Evolutionary conservation across 441 rosid species (phyloP), one percentile per base, ranked within the genome.

Genomic region (Erodium moschatum): DNA sequence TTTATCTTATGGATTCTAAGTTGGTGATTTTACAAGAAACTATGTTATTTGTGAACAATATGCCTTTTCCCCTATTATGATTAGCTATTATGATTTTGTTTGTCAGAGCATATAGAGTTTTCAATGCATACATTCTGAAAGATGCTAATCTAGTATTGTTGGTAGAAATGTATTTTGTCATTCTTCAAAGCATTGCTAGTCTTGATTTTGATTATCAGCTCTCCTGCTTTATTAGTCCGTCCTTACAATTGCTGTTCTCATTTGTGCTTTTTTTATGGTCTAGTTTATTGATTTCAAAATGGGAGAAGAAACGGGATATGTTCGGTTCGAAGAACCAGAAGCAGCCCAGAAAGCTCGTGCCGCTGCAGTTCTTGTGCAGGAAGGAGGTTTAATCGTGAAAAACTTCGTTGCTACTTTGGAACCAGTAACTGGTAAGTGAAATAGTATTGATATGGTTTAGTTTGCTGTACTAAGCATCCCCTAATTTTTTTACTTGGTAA

Each of bases 291-390:
- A 94, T 82, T 94, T 89, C 88, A 87, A 76, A 77, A 85, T 88
- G 69, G 98, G 98, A 80, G 91, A 84, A 2, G 80, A 80, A 44
- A 83, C 89, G 0, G 98, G 98, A 61, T 86, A 85, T 72, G 73
- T 89, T 68, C 76, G 98, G 80, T 94, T 89, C 77, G 94, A 89
- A 63, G 81, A 78, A 77, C 90, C 97, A 61, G 97, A 91, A 79
- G 97, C 79, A 72, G 86, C 92, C 27, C 97, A 89, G 74, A 94
- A 88, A 72, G 97, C 97, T 70, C 96, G 96, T 42, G 97, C 97
- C 67, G 97, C 96, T 65, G 97, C 94, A 33, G 97, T 86, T 61
- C 80, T 91, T 70, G 85, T 97, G 64, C 75, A 86, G 76, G 94
- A 88, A 82, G 97, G 86, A 31, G 98, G 97, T 62, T 74, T 94